phyloP scores from a whole-genome alignment of 768 basidiomycete genomes.

The Trichaptum fuscoviolaceum region DNA sequence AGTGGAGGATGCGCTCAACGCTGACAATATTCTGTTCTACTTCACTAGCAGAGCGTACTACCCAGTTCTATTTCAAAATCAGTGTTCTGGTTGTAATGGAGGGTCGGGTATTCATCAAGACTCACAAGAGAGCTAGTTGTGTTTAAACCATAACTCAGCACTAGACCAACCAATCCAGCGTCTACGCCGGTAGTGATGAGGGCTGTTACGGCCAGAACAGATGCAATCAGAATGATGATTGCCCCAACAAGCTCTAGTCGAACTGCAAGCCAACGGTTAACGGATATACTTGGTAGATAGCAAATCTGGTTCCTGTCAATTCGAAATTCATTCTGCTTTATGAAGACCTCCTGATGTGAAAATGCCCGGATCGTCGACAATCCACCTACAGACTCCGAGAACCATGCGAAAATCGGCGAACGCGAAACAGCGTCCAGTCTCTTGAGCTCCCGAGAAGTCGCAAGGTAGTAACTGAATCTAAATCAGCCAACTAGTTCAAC shows the following conservation, averaged over 20 bases:
- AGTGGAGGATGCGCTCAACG: conserved; percentile 83
- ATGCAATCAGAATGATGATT: conserved; percentile 70
- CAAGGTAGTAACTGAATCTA: conserved; percentile 68
- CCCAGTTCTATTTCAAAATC: conserved; percentile 55
- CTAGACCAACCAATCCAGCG: conserved; percentile 82
- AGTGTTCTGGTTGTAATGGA: not conserved
- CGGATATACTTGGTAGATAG: conserved; percentile 59
- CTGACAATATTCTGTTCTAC: conserved; percentile 90
- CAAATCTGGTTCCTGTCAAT: conserved; percentile 86
- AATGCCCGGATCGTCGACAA: conserved; percentile 82
- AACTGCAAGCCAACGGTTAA: conserved; percentile 82
- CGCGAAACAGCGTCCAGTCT: conserved; percentile 85
- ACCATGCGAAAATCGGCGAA: conserved; percentile 89
- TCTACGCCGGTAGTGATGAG: conserved; percentile 76
- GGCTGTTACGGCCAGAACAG: conserved; percentile 59
- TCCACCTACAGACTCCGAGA: conserved; percentile 71
- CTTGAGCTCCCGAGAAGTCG: conserved; percentile 83
- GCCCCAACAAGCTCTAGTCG: conserved; percentile 82
- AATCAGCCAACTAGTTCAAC: not conserved
- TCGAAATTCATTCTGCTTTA: conserved; percentile 60
- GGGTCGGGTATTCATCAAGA: conserved; percentile 12
- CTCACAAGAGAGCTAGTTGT: conserved; percentile 77
- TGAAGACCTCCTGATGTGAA: conserved; percentile 63
- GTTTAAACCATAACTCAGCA: conserved; percentile 79
- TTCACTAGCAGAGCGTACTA: conserved; percentile 78